Percentiles rank a stretch among this genome's conserved stretches.
Evolutionary conservation across 768 basidiomycete genomes (phyloP).

Genomic region (Suillus bovinus): DNA sequence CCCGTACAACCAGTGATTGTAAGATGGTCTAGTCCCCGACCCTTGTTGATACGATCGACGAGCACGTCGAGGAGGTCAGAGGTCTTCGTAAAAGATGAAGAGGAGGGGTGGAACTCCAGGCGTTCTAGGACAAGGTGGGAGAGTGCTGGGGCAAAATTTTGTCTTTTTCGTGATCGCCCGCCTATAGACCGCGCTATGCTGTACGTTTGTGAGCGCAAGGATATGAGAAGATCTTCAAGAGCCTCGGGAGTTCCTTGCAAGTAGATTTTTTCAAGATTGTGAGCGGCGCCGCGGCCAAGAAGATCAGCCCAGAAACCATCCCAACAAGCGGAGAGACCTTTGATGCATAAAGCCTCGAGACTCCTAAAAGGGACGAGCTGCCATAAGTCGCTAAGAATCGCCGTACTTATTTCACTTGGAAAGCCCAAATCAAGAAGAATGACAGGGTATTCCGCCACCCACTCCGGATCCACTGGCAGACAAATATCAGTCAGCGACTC

Average conservation of each 20-base stretch:
- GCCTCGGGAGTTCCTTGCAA: neutral
- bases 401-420: neutral
- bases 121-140: neutral
- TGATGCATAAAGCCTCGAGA: neutral
- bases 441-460: neutral
- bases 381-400: neutral
- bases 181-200: neutral
- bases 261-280: neutral
- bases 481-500: neutral
- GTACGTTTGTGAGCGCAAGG: neutral
- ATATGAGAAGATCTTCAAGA: neutral
- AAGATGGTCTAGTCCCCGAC: constrained; percentile 2
- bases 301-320: constrained; percentile 1
- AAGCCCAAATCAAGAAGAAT: neutral
- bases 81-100: too few species aligned
- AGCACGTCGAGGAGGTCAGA: constrained; percentile 6
- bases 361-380: neutral
- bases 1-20: neutral
- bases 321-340: neutral
- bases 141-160: constrained; percentile 2
- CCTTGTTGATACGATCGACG: constrained; percentile 9
- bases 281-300: neutral
- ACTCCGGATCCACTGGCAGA: neutral
- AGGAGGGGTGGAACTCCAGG: neutral
- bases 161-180: neutral